A percentile compares a stretch with the other conserved stretches of the same genome.
Evolutionary conservation across 495 filamentous ascomycete species (phyloP).

Genomic region (Penicillium fimorum): DNA sequence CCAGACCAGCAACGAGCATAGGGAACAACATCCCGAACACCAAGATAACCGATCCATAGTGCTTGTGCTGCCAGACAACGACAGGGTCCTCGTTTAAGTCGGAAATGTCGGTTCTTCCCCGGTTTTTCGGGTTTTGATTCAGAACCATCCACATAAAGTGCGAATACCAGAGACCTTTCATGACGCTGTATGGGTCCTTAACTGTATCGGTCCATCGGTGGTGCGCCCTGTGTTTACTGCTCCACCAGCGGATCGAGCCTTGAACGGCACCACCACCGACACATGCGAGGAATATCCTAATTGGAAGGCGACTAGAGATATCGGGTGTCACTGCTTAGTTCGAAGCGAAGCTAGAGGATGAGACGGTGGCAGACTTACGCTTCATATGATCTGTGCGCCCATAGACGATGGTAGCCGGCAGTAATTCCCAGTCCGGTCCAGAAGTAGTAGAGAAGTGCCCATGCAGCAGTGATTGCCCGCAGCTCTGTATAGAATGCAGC

Average conservation of each 20-base stretch:
- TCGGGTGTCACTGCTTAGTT: neutral
- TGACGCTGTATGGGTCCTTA: conserved; percentile 92
- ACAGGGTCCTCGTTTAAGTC: conserved; percentile 87
- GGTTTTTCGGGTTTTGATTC: conserved; percentile 80
- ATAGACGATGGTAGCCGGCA: conserved; percentile 68
- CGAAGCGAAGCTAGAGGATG: neutral
- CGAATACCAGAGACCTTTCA: conserved; percentile 88
- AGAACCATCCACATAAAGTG: conserved; percentile 86
- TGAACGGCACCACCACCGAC: conserved; percentile 87
- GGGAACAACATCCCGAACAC: conserved; percentile 82
- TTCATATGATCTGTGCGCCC: conserved; percentile 80
- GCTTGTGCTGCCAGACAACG: conserved; percentile 81
- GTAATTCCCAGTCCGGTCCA: conserved; percentile 81
- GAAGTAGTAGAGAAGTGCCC: conserved; percentile 81
- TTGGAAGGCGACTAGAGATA: conserved; percentile 63
- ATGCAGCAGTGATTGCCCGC: conserved; percentile 64
- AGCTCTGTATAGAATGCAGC: conserved; percentile 72
- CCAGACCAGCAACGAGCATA: conserved; percentile 69
- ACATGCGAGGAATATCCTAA: conserved; percentile 82
- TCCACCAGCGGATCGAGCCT: conserved; percentile 93
- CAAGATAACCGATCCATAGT: conserved; percentile 77
- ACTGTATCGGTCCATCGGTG: conserved; percentile 94
- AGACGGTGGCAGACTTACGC: conserved; percentile 12
- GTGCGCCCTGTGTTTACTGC: conserved; percentile 83
- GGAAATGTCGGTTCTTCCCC: conserved; percentile 86